Evolutionary conservation across 495 filamentous ascomycete genomes (phyloP), one percentile per base, ranked within the genome.

Genomic region (Daldinia vernicosa): DNA sequence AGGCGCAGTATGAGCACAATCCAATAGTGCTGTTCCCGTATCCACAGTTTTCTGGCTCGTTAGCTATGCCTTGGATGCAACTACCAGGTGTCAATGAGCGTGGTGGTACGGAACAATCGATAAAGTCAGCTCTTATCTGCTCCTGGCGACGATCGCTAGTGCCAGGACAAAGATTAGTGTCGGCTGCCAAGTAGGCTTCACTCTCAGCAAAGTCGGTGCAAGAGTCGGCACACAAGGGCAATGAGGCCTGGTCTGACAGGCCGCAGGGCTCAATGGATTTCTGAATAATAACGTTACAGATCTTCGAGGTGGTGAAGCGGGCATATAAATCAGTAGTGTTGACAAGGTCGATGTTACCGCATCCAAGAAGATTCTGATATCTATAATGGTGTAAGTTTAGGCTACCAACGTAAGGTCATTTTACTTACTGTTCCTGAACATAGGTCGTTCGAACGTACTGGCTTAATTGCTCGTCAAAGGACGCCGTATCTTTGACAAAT

Each of bases 281-380:
- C 80, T 98, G 96, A 60, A 99, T 87, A 77, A 99, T 91, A 66
- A 92, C 88, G 85, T 94, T 98, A 87, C 96, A 99, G 70, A 99
- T 86, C 77, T 94, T 89, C 72, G 92, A 95, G 54, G 89, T 95
- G 12, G 94, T 97, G 80, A 94, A 99, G 74, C 94, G 90, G 24
- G 96, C 95, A 82, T 99, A 99, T 74, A 93, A 87, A 72, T 90
- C 85, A 60, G 87, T 90, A n/a, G 93, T 91, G 71, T 96, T 92
- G 32, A 89, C 89, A 55, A 92, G 85, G 74, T 95, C 89, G 76
- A 97, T 80, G 66, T 88, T 87, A 35, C 86, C 83, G 77, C 95
- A 99, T 43, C 95, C 95, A 33, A 98, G 84, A n/a, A 91, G 83
- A 35, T 81, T 85, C 72, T 89, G 83, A 79, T 92, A 96, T 79